These are phyloP conservation scores for Cyberlindnera saturnus DNA, from an alignment of 805 yeast species.

Conservation along the genomic window DNA sequence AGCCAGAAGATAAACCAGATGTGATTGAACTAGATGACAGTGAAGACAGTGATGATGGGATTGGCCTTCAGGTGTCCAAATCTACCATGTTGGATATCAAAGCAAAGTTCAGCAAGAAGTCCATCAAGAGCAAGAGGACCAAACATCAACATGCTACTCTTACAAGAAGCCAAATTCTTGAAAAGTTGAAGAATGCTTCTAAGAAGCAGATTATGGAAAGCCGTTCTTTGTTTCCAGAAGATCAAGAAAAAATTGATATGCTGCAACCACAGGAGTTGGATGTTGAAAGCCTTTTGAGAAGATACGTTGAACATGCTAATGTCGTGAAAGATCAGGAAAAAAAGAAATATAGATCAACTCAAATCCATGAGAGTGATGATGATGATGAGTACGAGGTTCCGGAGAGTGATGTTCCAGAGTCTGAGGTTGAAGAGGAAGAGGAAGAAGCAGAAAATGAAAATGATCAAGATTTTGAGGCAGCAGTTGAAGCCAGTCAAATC, in stretches of 20 bases:
- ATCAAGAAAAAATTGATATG: conserved; percentile 30
- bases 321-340: conserved; percentile 30
- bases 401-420: conserved; percentile 19
- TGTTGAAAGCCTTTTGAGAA: conserved; percentile 19
- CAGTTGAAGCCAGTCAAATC: conserved; percentile 6
- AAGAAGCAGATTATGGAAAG: conserved; percentile 43
- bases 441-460: conserved; percentile 9
- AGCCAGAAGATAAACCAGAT: background rate
- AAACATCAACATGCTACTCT: conserved; percentile 10
- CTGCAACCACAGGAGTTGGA: conserved; percentile 15
- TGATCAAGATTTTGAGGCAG: conserved; percentile 1
- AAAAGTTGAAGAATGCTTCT: conserved; percentile 36
- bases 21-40: conserved; percentile 17
- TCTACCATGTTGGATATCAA: conserved; percentile 30
- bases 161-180: conserved; percentile 28
- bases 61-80: conserved; percentile 23
- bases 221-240: conserved; percentile 33
- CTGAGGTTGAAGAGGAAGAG: conserved; percentile 13
- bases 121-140: conserved; percentile 5
- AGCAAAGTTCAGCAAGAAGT: conserved; percentile 27
- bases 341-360: conserved; percentile 15
- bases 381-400: conserved; percentile 14
- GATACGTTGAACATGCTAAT: conserved; percentile 18
- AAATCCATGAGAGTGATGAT: conserved; percentile 7
- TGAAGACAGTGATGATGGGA: conserved; percentile 18